Conservation (phyloP, 768 basidiomycete genomes). For the Macrolepiota albuminosa region DNA sequence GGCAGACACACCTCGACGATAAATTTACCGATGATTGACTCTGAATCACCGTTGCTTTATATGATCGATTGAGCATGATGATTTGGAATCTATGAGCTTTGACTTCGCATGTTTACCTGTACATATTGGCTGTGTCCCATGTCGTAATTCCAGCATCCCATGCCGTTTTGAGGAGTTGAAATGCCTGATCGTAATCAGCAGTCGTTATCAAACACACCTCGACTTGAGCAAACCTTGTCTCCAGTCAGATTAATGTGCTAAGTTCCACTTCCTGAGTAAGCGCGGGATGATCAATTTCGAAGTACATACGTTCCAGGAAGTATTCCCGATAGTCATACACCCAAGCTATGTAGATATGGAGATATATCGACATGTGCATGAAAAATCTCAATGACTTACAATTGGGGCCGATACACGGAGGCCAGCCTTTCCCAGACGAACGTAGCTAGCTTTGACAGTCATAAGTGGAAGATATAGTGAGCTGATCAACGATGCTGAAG, state of each 20-base stretch:
- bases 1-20: neutral
- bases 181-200: neutral
- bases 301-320: neutral
- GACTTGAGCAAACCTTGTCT: neutral
- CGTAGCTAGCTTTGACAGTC: neutral
- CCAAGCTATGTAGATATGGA: neutral
- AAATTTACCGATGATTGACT: neutral
- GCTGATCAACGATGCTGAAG: no score
- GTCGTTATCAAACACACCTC: neutral
- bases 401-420: neutral
- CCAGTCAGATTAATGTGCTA: neutral
- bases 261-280: no score
- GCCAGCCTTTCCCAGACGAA: neutral
- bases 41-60: neutral
- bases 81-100: neutral
- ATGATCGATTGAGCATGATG: neutral
- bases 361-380: neutral
- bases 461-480: neutral
- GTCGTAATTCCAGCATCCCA: conserved; percentile 3
- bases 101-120: neutral
- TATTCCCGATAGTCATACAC: neutral
- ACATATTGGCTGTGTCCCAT: conserved; percentile 2
- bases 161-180: neutral
- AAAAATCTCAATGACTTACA: neutral
- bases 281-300: neutral